A percentile compares a stretch with the other conserved stretches of the same genome.
phyloP scores from a whole-genome alignment of 805 yeast species.

The Hanseniaspora hatyaiensis region DNA sequence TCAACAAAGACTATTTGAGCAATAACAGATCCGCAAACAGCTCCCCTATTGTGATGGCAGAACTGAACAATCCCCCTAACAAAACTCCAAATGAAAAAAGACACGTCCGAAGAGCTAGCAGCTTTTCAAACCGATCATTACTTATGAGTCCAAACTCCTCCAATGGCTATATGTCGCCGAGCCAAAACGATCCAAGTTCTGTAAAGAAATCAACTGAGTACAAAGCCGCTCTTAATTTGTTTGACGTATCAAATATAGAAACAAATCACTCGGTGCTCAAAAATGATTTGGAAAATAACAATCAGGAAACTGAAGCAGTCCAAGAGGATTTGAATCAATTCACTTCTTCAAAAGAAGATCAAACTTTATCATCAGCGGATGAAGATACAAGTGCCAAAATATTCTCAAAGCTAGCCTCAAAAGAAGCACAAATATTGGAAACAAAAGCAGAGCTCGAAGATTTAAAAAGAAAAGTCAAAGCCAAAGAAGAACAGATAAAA shows the following conservation, averaged over 20 bases:
- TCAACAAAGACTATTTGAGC: background rate
- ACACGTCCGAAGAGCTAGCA: slow-evolving; percentile 1
- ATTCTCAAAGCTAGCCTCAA: slow-evolving; percentile 39
- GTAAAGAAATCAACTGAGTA: slow-evolving; percentile 2
- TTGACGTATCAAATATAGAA: too few relatives aligned
- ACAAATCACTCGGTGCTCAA: too few relatives aligned
- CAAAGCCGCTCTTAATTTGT: too few relatives aligned
- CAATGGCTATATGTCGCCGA: background rate
- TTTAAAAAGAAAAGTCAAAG: slow-evolving; percentile 36
- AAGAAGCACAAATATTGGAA: slow-evolving; percentile 58
- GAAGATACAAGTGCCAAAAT: slow-evolving; percentile 12
- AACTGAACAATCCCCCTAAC: too few relatives aligned
- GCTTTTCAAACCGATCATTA: slow-evolving; percentile 5
- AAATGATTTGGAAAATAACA: too few relatives aligned
- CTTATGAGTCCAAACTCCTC: slow-evolving; percentile 7
- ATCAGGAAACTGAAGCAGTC: background rate
- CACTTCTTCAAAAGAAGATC: too few relatives aligned
- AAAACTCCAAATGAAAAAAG: background rate
- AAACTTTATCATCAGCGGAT: too few relatives aligned
- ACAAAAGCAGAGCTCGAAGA: slow-evolving; percentile 44
- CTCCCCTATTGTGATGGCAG: slow-evolving; percentile 1
- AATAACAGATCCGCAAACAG: background rate
- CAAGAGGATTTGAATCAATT: too few relatives aligned
- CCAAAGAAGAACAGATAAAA: slow-evolving; percentile 43
- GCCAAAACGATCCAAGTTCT: background rate